Evolutionary conservation across 768 basidiomycete species (phyloP), one percentile per base, ranked within the genome.

Genomic region (Psilocybe tampanensis): DNA sequence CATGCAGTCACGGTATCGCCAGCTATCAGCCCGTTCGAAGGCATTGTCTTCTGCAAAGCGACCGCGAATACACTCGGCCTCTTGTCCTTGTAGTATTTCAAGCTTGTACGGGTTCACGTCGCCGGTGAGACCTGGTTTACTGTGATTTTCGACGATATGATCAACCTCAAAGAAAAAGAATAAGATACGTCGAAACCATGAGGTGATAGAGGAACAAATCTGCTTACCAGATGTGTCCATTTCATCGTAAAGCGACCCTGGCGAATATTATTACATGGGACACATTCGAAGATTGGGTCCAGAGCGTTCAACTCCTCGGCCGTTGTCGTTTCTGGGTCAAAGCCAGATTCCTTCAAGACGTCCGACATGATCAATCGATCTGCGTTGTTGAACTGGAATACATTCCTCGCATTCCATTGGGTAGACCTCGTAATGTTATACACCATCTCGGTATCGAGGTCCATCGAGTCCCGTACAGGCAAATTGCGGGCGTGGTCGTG

Each of bases 231-330:
- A 29, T 56, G 47, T 23, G 60, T 47, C 70, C 70, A 71, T 4
- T 62, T 59, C 66, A 70, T 67, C 21, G 64, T 63, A 34, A 9
- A 15, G 11, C 65, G 62, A 5, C 66, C 67, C 8, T 29, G 43
- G 17, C 36, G 44, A n/a, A 44, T 34, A 42, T 58, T 54, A 21
- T 52, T 54, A 52, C 68, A 70, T 13, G 64, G 52, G 2, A 55
- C 36, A 47, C 71, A 72, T 50, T 68, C 69, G 26, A 70, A 60
- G 17, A 72, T 67, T 3, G 59, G 59, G 47, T 66, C 61, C 15
- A 52, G 39, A 3, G 36, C 55, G 33, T 72, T 66, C 66, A 72
- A 64, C 9, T 57, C 56, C 26, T 58, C 52, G 7, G 58, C 61
- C n/a, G 65, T 66, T 1, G 65, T 63, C 15, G 56, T 59, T 11